Evolutionary conservation across 2,329 filamentous ascomycete genomes (phyloP), one percentile per base, ranked within the genome.

Genomic region (Xylaria sp.): DNA sequence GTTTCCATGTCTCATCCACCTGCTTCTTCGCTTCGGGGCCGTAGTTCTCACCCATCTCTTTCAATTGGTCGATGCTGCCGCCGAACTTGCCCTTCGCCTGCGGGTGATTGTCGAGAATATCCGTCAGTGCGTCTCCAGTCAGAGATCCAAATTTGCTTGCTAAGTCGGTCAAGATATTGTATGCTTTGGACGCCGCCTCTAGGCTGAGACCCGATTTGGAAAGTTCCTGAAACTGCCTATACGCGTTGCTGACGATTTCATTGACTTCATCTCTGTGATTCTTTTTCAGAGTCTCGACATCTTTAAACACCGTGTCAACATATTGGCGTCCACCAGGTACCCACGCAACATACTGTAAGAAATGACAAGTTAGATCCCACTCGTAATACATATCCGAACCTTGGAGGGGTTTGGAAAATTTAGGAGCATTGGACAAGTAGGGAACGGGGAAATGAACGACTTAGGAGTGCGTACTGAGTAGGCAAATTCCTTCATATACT

Each of bases 11-110:
- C 75, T 89, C 81, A 57, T 92, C 87, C 4, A 90, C 84, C 74
- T 91, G 83, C 81, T 92, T 88, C 83, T 92, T 91, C 0, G 88
- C 90, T 71, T 92, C 88, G 0, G 90, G 90, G 0, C 90, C 90
- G 69, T 90, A 89, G 61, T 86, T 80, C 13, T 91, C 84, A 25
- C 87, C 87, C 75, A 91, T 82, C 67, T 87, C 75, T 81, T 91
- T 90, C 51, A 93, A 78, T 73, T 90, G 84, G 51, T 90, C 85
- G 44, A 90, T 76, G 67, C 85, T 87, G 10, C 85, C 86, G 13
- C 90, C 90, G 8, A 92, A 76, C 77, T 90, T 88, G 71, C 92
- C 84, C 80, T 91, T 91, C 19, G 91, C 70, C 68, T 89, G 75
- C 0, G 90, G 90, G 72, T 93, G 90, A 72, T 91, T 91, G 70